Conservation (phyloP, 2,329 filamentous ascomycete genomes). For the Diaporthe humulicola region DNA sequence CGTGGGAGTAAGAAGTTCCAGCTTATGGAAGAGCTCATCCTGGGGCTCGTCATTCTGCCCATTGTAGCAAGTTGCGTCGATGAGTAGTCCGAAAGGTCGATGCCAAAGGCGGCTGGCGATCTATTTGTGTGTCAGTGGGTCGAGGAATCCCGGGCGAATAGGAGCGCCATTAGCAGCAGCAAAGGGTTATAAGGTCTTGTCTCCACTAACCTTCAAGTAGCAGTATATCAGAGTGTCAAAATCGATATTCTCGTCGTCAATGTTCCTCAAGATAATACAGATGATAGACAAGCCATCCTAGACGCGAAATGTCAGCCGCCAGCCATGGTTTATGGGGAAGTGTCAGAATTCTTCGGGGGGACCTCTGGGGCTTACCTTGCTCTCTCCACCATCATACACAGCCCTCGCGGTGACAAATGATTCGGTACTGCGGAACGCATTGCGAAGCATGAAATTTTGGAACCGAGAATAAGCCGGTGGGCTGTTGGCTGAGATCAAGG, state of each 20-base stretch:
- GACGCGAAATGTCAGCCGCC: conserved; percentile 19
- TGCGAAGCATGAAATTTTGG: conserved; percentile 80
- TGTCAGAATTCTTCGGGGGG: neutral
- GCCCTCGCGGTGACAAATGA: conserved; percentile 74
- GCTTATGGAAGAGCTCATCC: conserved; percentile 74
- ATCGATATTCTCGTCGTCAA: conserved; percentile 75
- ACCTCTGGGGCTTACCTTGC: conserved; percentile 62
- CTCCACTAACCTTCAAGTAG: conserved; percentile 71
- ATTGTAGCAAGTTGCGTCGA: conserved; percentile 79
- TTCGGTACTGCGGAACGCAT: conserved; percentile 75
- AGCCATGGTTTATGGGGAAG: neutral
- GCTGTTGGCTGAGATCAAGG: conserved; percentile 73
- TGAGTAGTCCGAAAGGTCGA: conserved; percentile 75
- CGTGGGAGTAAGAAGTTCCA: conserved; percentile 72
- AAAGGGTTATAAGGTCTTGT: neutral
- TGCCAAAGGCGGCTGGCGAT: conserved; percentile 80
- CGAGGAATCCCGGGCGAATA: neutral
- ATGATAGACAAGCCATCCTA: conserved; percentile 77
- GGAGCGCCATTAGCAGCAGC: neutral
- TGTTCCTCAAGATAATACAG: conserved; percentile 76
- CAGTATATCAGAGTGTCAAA: conserved; percentile 76
- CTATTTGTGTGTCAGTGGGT: conserved; percentile 49
- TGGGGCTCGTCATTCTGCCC: conserved; percentile 73
- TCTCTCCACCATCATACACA: conserved; percentile 79
- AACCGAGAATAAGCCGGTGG: conserved; percentile 77